phyloP scores from a whole-genome alignment of 2,329 filamentous ascomycete species.

The Fusarium oligoseptatum region DNA sequence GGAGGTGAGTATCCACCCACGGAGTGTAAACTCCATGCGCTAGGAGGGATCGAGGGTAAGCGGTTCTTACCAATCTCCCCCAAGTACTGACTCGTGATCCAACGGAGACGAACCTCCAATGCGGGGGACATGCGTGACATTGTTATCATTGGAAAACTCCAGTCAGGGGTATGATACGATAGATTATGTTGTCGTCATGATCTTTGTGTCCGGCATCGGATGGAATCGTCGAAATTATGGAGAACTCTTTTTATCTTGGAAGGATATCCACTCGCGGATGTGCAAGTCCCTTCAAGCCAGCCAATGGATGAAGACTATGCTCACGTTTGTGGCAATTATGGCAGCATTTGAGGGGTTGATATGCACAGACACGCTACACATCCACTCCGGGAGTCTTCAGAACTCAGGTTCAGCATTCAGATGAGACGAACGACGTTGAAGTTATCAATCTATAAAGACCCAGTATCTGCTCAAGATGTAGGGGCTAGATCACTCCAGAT shows the following conservation, averaged over 20 bases:
- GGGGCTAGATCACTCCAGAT: background rate
- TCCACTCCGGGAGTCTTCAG: background rate
- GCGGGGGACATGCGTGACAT: background rate
- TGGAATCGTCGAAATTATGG: background rate
- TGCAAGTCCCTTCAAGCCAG: background rate
- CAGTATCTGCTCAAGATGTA: background rate
- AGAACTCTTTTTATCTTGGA: background rate
- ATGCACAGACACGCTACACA: background rate
- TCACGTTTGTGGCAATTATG: background rate
- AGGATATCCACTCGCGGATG: background rate
- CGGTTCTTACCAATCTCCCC: background rate
- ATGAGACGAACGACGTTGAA: background rate
- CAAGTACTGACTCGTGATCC: background rate
- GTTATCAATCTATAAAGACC: background rate
- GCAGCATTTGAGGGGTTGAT: background rate
- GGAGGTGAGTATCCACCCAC: background rate
- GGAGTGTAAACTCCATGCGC: background rate
- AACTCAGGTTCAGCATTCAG: background rate
- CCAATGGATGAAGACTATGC: background rate
- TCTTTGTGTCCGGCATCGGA: background rate
- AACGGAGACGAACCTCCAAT: slow-evolving; percentile 1
- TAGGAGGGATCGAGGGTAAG: background rate
- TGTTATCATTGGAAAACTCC: background rate
- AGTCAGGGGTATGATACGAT: background rate
- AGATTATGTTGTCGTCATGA: background rate